Evolutionary conservation across 371 early-diverging fungal species (phyloP), one percentile per base, ranked within the genome.

Genomic region (Lichtheimia corymbifera): DNA sequence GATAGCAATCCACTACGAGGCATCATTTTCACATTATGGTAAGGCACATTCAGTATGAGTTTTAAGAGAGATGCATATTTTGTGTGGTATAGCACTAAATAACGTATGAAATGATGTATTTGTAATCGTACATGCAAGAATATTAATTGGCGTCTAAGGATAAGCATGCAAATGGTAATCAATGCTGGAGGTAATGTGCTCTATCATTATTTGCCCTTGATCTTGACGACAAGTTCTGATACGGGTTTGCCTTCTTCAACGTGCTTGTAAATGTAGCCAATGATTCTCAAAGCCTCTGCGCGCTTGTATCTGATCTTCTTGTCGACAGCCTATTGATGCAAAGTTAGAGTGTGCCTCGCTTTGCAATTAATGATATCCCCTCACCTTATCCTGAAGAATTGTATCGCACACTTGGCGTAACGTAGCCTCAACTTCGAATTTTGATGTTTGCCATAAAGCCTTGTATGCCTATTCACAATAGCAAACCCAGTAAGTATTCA

Each of bases 361-460:
- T 6, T 35, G 11, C 35, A 5, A 35, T 35, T 35, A 1, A 11
- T 35, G 35, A 35, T 35, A 35, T 2, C 13, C 61, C 13, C 61
- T 5, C 49, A 60, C 68, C 68, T 68, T 68, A 58, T 68, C 68
- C 24, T 85, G 81, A 52, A 96, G 79, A 14, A 93, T 89, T 18
- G 72, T 67, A 71, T 94, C 95, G 80, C 97, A 97, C 2, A 92
- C 92, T 73, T 94, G 91, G 28, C 96, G 86, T 58, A 97, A 72
- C 2, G 78, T 81, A 11, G 73, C 86, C 67, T 97, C 94, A 5
- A 98, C 94, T 70, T 98, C 98, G 58, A 98, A 82, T 66, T 94
- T 94, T 41, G 91, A 91, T 11, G 93, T 94, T 71, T 92, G 85
- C 97, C 97, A 97, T 58, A 98, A 82, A 1, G 95, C 93, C 65